A percentile compares a stretch with the other conserved stretches of the same genome.
phyloP scores from a whole-genome alignment of 441 rosid genomes.

The Adansonia gregorii region DNA sequence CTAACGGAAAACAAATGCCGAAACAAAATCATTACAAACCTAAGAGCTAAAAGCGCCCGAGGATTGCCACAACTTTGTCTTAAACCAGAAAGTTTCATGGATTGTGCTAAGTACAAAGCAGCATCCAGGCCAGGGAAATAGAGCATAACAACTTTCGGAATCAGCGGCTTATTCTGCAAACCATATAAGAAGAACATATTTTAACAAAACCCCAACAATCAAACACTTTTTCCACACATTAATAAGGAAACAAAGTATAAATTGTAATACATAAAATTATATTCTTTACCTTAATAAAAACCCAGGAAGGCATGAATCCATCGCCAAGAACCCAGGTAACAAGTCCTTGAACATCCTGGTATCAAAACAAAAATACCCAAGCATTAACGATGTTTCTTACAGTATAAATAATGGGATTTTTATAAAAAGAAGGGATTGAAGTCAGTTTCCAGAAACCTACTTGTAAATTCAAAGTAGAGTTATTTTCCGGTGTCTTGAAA shows the following conservation, averaged over 20 bases:
- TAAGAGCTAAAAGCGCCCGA: constrained; percentile 72
- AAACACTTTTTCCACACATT: neutral
- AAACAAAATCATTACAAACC: constrained; percentile 56
- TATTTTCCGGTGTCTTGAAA: constrained; percentile 63
- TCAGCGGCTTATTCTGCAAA: constrained; percentile 91
- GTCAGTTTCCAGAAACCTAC: constrained; percentile 41
- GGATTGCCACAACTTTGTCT: constrained; percentile 82
- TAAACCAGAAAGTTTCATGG: constrained; percentile 66
- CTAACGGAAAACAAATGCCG: constrained; percentile 14
- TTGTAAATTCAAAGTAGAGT: constrained; percentile 66
- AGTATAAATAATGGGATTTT: neutral
- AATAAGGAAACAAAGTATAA: constrained; percentile 3
- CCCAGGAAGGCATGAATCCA: constrained; percentile 95
- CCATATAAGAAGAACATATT: constrained; percentile 26
- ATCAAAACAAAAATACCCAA: constrained; percentile 28
- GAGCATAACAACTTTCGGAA: constrained; percentile 89
- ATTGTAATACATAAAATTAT: neutral
- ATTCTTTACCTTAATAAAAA: constrained; percentile 72
- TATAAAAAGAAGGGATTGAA: neutral
- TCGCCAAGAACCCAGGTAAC: constrained; percentile 96
- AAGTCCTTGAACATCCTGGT: constrained; percentile 92
- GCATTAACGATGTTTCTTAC: neutral
- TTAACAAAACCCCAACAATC: neutral
- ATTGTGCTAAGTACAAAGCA: constrained; percentile 73
- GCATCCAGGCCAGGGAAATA: constrained; percentile 97